Base-by-base conservation (phyloP, 2,329 filamentous ascomycete species). In the Dactylonectria macrodidyma region DNA sequence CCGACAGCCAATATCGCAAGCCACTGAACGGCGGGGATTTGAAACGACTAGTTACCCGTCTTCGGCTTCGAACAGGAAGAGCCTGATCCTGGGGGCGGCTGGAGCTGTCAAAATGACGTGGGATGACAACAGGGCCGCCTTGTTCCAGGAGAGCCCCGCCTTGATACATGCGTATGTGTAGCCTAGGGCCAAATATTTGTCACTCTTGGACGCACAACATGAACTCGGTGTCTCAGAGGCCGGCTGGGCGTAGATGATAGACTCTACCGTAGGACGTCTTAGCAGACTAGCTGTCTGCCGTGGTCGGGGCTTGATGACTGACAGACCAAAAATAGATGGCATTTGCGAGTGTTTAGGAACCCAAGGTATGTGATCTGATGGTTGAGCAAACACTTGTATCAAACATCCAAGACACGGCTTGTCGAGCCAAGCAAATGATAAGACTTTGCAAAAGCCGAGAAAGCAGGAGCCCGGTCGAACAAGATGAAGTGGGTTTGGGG, bases 171-270 rank as follows among this genome's bases (percentile, higher is more conserved):
- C 64, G 67, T 59, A 44, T 57, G 56, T 54, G 58, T 65, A 66
- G 60, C 71, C 68, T 68, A 62, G 71, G 68, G 68, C 67, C 68
- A 71, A 73, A 65, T 73, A 66, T 71, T 70, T 75, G 74, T 74
- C 71, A 67, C 65, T 63, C 51, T 19, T 60, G 67, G 74, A 67
- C 59, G 58, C 60, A 67, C 67, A 36, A 69, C 41, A 50, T 46
- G 56, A 67, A 44, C 30, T 64, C 11, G 26, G 19, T 54, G 44
- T 56, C 54, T 67, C 50, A 36, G 46, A 47, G 22, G 33, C 52
- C 30, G 33, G 22, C 50, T 19, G 48, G 30, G 36, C 38, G 62
- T 50, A 24, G 41, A 57, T 52, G n/a, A 36, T 61, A 30, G 26
- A 10, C 41, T 11, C 41, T 22, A 50, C 8, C 24, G 19, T 12